A percentile compares a stretch with the other conserved stretches of the same genome.
These are phyloP conservation scores for Nothopassalora personata DNA, from an alignment of 2,329 filamentous ascomycete genomes.

Conservation along the genomic window DNA sequence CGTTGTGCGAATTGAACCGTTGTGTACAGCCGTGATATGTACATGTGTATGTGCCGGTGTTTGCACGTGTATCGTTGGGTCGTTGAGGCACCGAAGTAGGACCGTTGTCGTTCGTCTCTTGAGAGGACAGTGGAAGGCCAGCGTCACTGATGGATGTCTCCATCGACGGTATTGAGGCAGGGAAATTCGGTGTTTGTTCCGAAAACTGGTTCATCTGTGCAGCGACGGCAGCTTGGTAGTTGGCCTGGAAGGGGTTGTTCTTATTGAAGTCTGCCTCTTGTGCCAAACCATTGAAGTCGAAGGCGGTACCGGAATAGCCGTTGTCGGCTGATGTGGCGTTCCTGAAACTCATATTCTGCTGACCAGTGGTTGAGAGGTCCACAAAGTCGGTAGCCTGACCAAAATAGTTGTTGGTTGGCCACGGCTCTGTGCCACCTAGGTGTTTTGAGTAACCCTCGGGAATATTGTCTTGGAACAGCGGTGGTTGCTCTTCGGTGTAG, in stretches of 20 bases:
- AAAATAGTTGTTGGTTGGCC: constrained; percentile 41
- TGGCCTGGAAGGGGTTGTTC: constrained; percentile 20
- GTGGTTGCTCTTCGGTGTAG: constrained; percentile 66
- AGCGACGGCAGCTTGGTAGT: constrained; percentile 26
- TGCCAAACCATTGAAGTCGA: constrained; percentile 34
- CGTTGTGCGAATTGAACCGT: constrained; percentile 79
- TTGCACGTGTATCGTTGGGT: constrained; percentile 63
- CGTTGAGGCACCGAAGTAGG: constrained; percentile 35
- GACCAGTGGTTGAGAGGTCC: constrained; percentile 39
- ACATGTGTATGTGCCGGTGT: constrained; percentile 89
- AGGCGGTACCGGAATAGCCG: constrained; percentile 27
- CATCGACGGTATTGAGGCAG: constrained; percentile 55
- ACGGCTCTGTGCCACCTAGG: constrained; percentile 33
- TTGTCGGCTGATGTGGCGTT: constrained; percentile 36
- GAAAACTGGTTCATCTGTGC: constrained; percentile 24
- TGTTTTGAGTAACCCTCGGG: constrained; percentile 33
- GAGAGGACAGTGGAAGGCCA: constrained; percentile 40
- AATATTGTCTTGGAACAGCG: constrained; percentile 61
- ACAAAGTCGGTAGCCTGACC: constrained; percentile 41
- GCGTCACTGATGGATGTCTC: constrained; percentile 56
- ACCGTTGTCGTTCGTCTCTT: constrained; percentile 34
- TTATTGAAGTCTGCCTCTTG: constrained; percentile 19
- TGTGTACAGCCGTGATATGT: constrained; percentile 87
- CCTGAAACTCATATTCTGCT: constrained; percentile 41
- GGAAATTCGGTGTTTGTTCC: constrained; percentile 52